A percentile compares a stretch with the other conserved stretches of the same genome.
Evolutionary conservation across 192 early-diverging fungal species (phyloP).

Genomic region (Spizellomyces punctatus): DNA sequence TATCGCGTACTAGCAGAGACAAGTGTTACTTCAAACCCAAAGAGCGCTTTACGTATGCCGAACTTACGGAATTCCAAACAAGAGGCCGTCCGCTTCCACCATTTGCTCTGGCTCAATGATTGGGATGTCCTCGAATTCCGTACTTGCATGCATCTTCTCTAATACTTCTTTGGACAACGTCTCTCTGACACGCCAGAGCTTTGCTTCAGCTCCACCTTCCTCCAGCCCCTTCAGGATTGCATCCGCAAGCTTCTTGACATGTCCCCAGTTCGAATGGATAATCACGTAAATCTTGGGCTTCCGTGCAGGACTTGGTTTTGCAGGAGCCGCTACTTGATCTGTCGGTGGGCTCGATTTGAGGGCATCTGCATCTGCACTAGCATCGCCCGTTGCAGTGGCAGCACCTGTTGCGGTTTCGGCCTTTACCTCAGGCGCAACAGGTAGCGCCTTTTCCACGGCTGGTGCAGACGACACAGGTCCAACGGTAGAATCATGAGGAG

Average conservation of each 20-base stretch:
- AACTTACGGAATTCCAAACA: conserved; percentile 67
- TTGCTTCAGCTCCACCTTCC: conserved; percentile 56
- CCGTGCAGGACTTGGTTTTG: neutral
- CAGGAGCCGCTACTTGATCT: neutral
- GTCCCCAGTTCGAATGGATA: conserved; percentile 67
- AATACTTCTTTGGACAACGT: conserved; percentile 68
- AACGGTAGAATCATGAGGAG: neutral
- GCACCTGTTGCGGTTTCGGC: neutral
- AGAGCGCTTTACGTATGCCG: neutral
- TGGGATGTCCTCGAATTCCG: conserved; percentile 13
- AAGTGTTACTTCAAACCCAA: neutral
- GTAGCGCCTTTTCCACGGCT: neutral
- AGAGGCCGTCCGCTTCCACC: conserved; percentile 63
- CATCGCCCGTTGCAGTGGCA: neutral
- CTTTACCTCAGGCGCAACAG: neutral
- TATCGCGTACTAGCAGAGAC: conserved; percentile 53
- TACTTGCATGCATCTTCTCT: conserved; percentile 65
- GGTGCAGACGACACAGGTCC: neutral
- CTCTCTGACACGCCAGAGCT: conserved; percentile 61
- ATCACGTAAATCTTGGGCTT: conserved; percentile 63
- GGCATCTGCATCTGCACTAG: neutral
- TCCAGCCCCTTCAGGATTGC: conserved; percentile 66
- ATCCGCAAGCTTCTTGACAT: conserved; percentile 70
- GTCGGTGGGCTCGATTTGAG: neutral
- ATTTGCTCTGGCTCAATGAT: conserved; percentile 47